A percentile compares a stretch with the other conserved stretches of the same genome.
Conservation (phyloP, 2,329 filamentous ascomycete species). For the Colletotrichum tropicale region DNA sequence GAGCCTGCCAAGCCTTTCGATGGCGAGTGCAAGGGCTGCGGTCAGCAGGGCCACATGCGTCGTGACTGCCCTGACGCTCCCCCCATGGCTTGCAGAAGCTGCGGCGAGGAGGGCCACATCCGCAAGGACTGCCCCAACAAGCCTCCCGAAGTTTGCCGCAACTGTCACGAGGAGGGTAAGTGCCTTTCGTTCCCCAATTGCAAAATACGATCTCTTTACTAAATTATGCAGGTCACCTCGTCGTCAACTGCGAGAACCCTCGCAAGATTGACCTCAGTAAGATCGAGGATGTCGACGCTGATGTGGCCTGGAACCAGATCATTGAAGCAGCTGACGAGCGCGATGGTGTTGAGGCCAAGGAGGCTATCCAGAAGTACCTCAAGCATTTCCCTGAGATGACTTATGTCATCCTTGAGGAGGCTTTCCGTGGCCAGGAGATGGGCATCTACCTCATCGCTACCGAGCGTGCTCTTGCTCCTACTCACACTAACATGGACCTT, state of each 20-base stretch:
- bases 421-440: conserved; percentile 59
- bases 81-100: conserved; percentile 64
- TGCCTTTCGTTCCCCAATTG: background rate
- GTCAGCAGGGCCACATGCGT: conserved; percentile 56
- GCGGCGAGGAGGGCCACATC: conserved; percentile 59
- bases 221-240: conserved; percentile 53
- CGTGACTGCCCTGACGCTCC: conserved; percentile 68
- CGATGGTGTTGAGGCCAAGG: conserved; percentile 69
- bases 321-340: conserved; percentile 52
- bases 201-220: background rate
- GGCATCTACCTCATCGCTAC: conserved; percentile 66
- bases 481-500: conserved; percentile 74
- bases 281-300: conserved; percentile 52
- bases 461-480: conserved; percentile 59
- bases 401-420: conserved; percentile 64
- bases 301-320: conserved; percentile 64
- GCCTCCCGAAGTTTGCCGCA: conserved; percentile 60
- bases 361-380: conserved; percentile 63
- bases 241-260: conserved; percentile 61
- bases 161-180: conserved; percentile 66
- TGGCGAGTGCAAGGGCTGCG: conserved; percentile 48
- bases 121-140: conserved; percentile 68
- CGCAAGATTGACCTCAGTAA: conserved; percentile 61
- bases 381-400: conserved; percentile 64
- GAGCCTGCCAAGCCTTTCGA: conserved; percentile 25